Evolutionary conservation across 345 rosid genomes (phyloP).

Genomic region (Aquilaria sinensis): DNA sequence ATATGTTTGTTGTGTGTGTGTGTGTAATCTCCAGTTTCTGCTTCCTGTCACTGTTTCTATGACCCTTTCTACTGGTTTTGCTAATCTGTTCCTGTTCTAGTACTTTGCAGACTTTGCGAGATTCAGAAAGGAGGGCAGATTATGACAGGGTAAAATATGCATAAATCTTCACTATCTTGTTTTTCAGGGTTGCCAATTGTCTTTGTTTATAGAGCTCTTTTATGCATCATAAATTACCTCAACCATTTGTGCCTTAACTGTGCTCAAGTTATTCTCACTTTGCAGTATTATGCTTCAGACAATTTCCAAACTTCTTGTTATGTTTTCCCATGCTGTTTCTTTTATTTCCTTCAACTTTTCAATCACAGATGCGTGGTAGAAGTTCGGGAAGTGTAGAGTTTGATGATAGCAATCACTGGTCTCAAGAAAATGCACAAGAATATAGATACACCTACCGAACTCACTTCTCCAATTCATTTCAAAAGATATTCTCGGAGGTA

Average conservation of each 20-base stretch:
- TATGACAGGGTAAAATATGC: slow-evolving; percentile 50
- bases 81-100: slow-evolving; percentile 4
- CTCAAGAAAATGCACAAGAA: slow-evolving; percentile 27
- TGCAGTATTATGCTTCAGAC: no score
- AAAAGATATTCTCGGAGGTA: slow-evolving; percentile 86
- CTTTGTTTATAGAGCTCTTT: no score
- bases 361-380: slow-evolving; percentile 32
- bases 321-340: no score
- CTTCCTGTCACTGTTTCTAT: not conserved
- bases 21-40: not conserved
- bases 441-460: slow-evolving; percentile 43
- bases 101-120: slow-evolving; percentile 52
- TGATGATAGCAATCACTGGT: slow-evolving; percentile 27
- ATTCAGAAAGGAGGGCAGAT: slow-evolving; percentile 57
- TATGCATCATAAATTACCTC: no score
- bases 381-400: slow-evolving; percentile 41
- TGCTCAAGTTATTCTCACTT: no score
- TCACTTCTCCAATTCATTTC: slow-evolving; percentile 86
- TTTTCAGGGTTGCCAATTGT: no score
- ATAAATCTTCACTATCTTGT: not conserved
- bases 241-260: no score
- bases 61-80: no score
- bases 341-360: slow-evolving; percentile 1
- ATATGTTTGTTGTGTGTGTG: no score
- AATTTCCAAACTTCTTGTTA: no score